phyloP scores from a whole-genome alignment of 192 early-diverging fungal species.

The Backusella tarrabulga region DNA sequence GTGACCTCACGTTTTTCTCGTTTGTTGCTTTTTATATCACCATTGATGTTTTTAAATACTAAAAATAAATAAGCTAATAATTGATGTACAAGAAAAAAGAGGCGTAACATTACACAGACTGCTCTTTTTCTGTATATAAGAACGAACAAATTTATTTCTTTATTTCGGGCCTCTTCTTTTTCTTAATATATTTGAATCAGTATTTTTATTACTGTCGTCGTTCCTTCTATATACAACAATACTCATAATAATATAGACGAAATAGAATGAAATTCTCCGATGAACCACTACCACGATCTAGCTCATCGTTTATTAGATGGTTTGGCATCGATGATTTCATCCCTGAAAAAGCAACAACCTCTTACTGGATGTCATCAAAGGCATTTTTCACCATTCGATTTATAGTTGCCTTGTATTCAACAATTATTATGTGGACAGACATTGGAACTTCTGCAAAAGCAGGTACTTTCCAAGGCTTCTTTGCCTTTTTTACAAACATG shows the following conservation, averaged over 20 bases:
- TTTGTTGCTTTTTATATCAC: neutral
- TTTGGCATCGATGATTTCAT: conserved; percentile 34
- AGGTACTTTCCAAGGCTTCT: neutral
- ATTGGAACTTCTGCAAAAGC: conserved; percentile 8
- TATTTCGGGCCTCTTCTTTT: neutral
- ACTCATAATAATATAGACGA: neutral
- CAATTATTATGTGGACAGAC: conserved; percentile 21
- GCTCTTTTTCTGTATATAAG: neutral
- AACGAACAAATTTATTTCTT: neutral
- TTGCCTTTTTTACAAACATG: conserved; percentile 32
- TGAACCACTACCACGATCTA: neutral
- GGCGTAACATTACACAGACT: neutral
- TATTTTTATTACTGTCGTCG: neutral
- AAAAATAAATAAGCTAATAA: neutral
- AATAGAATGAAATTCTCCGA: neutral
- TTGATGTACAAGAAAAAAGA: neutral
- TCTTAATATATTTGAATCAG: neutral
- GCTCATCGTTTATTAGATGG: conserved; percentile 14
- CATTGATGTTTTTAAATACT: neutral
- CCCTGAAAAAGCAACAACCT: conserved; percentile 34
- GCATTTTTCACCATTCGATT: conserved; percentile 22
- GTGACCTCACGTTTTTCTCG: neutral
- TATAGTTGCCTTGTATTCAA: conserved; percentile 11
- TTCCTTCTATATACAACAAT: neutral
- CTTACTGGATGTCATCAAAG: conserved; percentile 23